Evolutionary conservation across 2,329 filamentous ascomycete species (phyloP).

Genomic region (Hypoxylon sp.): DNA sequence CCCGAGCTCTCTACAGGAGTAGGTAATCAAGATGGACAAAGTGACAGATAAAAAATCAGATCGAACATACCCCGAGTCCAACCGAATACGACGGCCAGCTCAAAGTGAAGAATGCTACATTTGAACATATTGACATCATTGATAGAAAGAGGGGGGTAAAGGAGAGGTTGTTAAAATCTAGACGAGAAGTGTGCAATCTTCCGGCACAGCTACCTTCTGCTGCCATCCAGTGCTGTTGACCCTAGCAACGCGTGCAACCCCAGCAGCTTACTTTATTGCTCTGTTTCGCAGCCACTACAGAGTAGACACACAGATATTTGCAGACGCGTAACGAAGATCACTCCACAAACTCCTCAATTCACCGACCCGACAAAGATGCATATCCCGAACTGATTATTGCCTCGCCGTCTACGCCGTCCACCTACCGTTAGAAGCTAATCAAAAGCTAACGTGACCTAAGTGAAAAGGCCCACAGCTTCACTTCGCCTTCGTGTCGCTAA

Average conservation of each 20-base stretch:
- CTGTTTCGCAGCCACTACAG: conserved; percentile 19
- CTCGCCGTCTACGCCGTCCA: conserved; percentile 23
- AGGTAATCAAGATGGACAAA: conserved; percentile 10
- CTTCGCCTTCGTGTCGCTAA: conserved; percentile 34
- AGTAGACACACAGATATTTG: conserved; percentile 12
- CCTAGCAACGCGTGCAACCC: conserved; percentile 30
- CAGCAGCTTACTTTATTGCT: conserved; percentile 34
- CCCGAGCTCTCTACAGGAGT: conserved; percentile 17
- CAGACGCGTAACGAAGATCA: conserved; percentile 15
- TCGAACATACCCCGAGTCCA: conserved; percentile 21
- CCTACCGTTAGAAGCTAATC: conserved; percentile 23
- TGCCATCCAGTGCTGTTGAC: conserved; percentile 16
- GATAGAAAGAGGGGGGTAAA: conserved; percentile 12
- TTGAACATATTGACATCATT: conserved; percentile 28
- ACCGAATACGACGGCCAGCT: conserved; percentile 22
- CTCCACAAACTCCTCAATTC: conserved; percentile 27
- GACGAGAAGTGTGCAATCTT: conserved; percentile 14
- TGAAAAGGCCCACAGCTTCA: conserved; percentile 24
- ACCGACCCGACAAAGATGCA: conserved; percentile 22
- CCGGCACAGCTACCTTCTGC: conserved; percentile 23
- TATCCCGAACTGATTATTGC: conserved; percentile 17
- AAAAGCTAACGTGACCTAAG: conserved; percentile 26
- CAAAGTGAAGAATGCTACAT: conserved; percentile 25
- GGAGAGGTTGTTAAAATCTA: conserved; percentile 13
- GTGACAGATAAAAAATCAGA: conserved; percentile 11